Percentiles rank a stretch among this genome's conserved stretches.
These are phyloP conservation scores for Cucurbita moschata DNA, from an alignment of 306 rosid species.

Conservation along the genomic window DNA sequence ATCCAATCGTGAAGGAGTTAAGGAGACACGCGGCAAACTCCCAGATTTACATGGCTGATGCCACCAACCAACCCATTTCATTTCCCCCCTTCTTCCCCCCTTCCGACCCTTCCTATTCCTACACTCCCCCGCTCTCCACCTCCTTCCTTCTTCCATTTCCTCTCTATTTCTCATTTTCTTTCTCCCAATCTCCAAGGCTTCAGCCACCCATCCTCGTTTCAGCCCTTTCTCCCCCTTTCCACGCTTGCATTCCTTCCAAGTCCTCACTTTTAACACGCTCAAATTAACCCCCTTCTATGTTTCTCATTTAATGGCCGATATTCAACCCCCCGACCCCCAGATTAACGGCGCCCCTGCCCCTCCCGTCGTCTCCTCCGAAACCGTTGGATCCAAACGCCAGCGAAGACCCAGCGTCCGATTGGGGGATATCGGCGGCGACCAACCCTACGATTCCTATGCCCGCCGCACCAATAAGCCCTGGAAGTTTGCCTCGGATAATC, in stretches of 20 bases:
- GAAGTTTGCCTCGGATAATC: conserved; percentile 37
- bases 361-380: conserved; percentile 31
- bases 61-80: not conserved
- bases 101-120: not conserved
- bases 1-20: not conserved
- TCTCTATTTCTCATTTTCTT: not conserved
- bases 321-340: conserved; percentile 48
- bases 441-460: conserved; percentile 48
- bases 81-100: not conserved
- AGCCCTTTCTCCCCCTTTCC: too few relatives aligned
- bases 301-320: conserved; percentile 40
- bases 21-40: conserved; percentile 3
- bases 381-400: conserved; percentile 70
- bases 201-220: too few relatives aligned
- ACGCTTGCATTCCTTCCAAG: not conserved
- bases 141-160: not conserved
- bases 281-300: not conserved
- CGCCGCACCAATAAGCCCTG: conserved; percentile 61
- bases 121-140: not conserved
- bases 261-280: not conserved
- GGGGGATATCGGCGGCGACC: conserved; percentile 95
- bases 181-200: not conserved
- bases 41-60: not conserved
- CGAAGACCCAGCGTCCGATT: conserved; percentile 83
- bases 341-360: conserved; percentile 29